Base-by-base conservation (phyloP, 305 asterid species). In the Ilex paraguariensis region DNA sequence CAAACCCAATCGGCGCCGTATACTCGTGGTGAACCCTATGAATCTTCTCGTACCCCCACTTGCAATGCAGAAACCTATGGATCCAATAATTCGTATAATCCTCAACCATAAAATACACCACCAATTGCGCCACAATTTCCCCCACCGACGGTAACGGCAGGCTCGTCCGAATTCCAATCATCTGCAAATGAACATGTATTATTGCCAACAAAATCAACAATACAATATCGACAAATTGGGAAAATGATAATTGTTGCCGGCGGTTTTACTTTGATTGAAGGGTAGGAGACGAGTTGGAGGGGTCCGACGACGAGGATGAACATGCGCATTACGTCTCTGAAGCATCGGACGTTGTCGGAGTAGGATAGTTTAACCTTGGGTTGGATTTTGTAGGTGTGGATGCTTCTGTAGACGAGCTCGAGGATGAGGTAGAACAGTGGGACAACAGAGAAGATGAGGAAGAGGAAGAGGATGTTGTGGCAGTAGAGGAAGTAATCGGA, bases 1-100 rank as follows among this genome's bases (percentile, higher is more conserved):
- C 97, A 77, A 76, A 92, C 46, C 94, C 96, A 49, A 89, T 79
- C 14, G 98, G 97, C 45, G 98, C 98, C 0, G 96, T 80, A 87
- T 89, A 92, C 67, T 92, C 96, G 52, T 89, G 98, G 65, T 92
- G 98, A 65, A 92, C 95, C 80, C 76, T 80, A 90, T 92, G 98
- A 63, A 92, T 92, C 54, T 85, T 92, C 77, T 92, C 97, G 58
- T 92, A 92, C 11, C 98, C 97, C 98, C 98, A 92, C 63, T 87
- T 85, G 76, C 85, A 77, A 68, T 92, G 98, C 76, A 92, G 81
- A 42, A 85, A 79, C 57, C 98, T 85, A 66, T 92, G 98, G 75
- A 92, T 72, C 98, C 98, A 92, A 71, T 92, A 92, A 79, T 89
- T 92, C 52, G 87, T 67, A 66, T 92, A 92, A 72, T 92, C 98